Base-by-base conservation (phyloP, 352 stramenopile species). In the Pythium oligandrum region DNA sequence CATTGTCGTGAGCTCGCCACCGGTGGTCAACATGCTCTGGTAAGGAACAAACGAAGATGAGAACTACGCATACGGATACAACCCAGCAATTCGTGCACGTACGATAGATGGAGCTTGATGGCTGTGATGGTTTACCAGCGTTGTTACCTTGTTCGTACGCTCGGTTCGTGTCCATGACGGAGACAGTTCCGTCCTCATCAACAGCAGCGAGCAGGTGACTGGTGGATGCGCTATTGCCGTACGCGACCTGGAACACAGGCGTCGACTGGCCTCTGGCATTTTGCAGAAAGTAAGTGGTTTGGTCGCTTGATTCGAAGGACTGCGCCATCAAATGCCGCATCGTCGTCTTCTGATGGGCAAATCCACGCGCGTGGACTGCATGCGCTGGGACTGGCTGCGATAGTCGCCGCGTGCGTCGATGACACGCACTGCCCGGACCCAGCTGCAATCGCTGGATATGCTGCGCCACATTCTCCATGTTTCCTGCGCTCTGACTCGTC, bases 1-100 rank as follows among this genome's bases (percentile, higher is more conserved):
- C 80, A 51, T 90, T 88, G 34, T 75, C 57, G 56, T 90, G 80
- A 11, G 73, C 77, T 34, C 53, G 51, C 73, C 76, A 87, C 35
- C 53, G 44, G 11, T 48, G n/a, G 5, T 48, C 17, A 3, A 34
- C 44, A 1, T 40, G 10, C 32, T 60, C 57, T 64, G 10, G 10
- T 48, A 10, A 46, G 4, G 17, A n/a, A 53, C 12, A 49, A 32
- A 31, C 39, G 12, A 38, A 37, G 9, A 26, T 45, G 34, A 26
- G 9, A 26, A 26, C 17, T 26, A 26, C 17, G 17, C 17, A 26
- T 26, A 26, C 17, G 17, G 17, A 26, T 26, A 26, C 17, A 26
- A 26, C 17, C 17, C 17, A 26, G 17, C 17, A 0, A 26, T 26
- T 26, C 17, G 32, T 39, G n/a, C 40, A 64, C 44, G 32, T 5